A percentile compares a stretch with the other conserved stretches of the same genome.
These are phyloP conservation scores for Coccomyxa sp. DNA, from an alignment of 139 green algal species.

Conservation along the genomic window DNA sequence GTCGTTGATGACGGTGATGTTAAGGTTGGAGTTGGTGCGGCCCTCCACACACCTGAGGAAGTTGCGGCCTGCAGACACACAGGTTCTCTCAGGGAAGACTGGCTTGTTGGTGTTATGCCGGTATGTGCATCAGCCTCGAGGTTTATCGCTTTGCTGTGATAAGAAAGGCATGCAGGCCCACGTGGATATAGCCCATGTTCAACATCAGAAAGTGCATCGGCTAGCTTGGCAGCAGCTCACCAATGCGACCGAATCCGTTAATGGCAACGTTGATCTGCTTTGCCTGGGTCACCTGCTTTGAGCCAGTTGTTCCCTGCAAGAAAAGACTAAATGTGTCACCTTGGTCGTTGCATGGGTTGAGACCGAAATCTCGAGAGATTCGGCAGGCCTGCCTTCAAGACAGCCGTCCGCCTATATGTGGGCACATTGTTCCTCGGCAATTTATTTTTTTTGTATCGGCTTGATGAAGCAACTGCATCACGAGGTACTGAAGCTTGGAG, in stretches of 20 bases:
- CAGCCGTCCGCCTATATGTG: not conserved
- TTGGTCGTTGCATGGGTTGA: too few relatives aligned
- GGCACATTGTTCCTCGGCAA: too few relatives aligned
- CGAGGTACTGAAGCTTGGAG: too few relatives aligned
- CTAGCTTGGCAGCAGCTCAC: not conserved
- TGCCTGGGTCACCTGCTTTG: constrained; percentile 43
- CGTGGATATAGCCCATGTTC: too few relatives aligned
- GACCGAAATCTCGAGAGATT: not conserved
- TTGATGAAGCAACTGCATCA: too few relatives aligned
- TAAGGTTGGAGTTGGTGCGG: constrained; percentile 66
- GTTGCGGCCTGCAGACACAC: constrained; percentile 52
- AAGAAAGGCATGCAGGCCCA: too few relatives aligned
- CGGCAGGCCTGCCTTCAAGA: not conserved
- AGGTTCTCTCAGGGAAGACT: not conserved
- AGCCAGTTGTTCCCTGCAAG: constrained; percentile 14
- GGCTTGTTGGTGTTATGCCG: not conserved
- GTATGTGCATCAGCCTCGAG: too few relatives aligned
- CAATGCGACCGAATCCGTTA: constrained; percentile 99
- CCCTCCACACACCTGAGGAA: constrained; percentile 83
- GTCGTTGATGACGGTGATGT: constrained; percentile 96
- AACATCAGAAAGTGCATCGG: too few relatives aligned
- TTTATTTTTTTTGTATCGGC: too few relatives aligned
- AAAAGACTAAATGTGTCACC: not conserved
- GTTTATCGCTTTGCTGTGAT: too few relatives aligned
- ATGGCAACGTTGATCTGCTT: constrained; percentile 97